These are phyloP conservation scores for Yamagishiella unicocca DNA, from an alignment of 139 green algal species.

Conservation along the genomic window DNA sequence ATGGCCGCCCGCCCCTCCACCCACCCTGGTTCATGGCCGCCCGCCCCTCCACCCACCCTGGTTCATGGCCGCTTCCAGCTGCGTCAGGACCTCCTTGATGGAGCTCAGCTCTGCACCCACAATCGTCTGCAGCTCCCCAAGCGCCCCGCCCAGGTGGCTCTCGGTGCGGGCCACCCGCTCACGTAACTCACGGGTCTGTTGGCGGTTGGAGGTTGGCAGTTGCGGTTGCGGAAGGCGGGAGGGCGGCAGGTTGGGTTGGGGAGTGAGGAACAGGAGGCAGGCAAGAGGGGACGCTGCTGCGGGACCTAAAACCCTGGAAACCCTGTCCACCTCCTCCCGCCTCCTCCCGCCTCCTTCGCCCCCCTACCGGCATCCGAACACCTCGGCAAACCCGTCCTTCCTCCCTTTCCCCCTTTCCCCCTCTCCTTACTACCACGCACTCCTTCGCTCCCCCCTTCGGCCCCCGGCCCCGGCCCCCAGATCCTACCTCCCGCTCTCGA, in stretches of 20 bases:
- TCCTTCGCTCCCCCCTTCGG: background rate
- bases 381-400: too few species aligned
- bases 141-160: slow-evolving; percentile 32
- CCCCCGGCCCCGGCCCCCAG: background rate
- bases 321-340: background rate
- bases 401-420: background rate
- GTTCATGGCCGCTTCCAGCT: slow-evolving; percentile 47
- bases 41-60: background rate
- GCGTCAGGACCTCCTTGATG: slow-evolving; percentile 44
- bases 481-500: slow-evolving; percentile 23
- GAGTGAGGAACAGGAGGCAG: background rate
- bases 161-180: slow-evolving; percentile 34
- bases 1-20: background rate
- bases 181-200: slow-evolving; percentile 36
- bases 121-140: slow-evolving; percentile 38
- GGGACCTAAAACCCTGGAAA: background rate
- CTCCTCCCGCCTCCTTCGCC: background rate
- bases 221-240: background rate
- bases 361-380: too few species aligned
- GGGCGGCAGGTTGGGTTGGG: background rate
- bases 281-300: background rate
- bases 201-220: background rate
- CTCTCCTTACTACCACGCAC: background rate
- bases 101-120: slow-evolving; percentile 39
- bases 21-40: background rate